phyloP scores from a whole-genome alignment of 352 stramenopile species.

The Globisporangium lucens region DNA sequence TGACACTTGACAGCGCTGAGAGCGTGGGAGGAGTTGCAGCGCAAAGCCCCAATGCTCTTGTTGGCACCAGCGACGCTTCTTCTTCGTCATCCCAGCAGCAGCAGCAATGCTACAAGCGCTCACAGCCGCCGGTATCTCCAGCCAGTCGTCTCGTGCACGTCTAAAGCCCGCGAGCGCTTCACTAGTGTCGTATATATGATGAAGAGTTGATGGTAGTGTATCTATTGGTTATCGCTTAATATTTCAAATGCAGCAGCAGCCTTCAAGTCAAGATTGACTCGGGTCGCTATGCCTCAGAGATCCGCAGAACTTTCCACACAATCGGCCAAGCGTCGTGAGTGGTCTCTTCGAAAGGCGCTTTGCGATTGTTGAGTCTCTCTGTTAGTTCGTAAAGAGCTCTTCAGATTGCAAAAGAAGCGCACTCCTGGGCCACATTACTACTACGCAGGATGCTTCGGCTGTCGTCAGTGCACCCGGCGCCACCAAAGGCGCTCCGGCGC shows the following conservation, averaged over 20 bases:
- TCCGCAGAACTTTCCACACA: neutral
- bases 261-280: neutral
- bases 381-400: neutral
- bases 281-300: neutral
- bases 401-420: neutral
- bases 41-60: constrained; percentile 26
- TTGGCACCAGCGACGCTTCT: constrained; percentile 10
- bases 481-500: constrained; percentile 7
- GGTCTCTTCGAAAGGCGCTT: constrained; percentile 1
- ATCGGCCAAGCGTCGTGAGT: neutral
- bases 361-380: neutral
- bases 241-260: neutral
- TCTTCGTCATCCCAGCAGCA: constrained; percentile 22
- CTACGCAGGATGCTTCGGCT: neutral
- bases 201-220: neutral
- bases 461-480: constrained; percentile 8
- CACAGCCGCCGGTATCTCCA: constrained; percentile 35
- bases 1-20: neutral
- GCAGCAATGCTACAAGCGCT: constrained; percentile 51
- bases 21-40: constrained; percentile 11
- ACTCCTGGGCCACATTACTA: neutral
- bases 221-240: neutral
- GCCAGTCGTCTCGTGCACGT: constrained; percentile 31
- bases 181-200: too few species aligned
- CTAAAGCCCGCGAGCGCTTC: constrained; percentile 2